Evolutionary conservation across 1,284 basidiomycete species (phyloP), one percentile per base, ranked within the genome.

Genomic region (Ustilago shanxiensis): DNA sequence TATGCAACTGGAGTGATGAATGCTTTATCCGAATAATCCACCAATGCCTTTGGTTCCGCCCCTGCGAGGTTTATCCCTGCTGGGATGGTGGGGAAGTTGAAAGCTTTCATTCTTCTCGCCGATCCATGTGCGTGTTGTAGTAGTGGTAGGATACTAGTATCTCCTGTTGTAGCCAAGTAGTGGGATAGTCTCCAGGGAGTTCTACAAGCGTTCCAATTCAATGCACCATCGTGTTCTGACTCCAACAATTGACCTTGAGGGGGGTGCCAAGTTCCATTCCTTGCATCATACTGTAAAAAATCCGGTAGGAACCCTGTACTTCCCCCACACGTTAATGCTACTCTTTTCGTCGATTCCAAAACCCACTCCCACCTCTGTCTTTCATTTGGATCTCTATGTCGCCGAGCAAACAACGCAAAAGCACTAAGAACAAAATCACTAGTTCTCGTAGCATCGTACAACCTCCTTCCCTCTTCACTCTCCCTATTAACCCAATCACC

Each of bases 161-260:
- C 82, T 20, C 79, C 71, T 0, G 75, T 73, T 0, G 70, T 55
- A 18, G 80, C 79, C n/a, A 83, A 78, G 50, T 83, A 83, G 51
- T 83, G 81, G 0, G 79, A 66, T 8, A 83, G 73, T 1, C 82
- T 68, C 82, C 82, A 83, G 0, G 81, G 79, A 5, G 82, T 83
- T 8, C 82, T 70, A 41, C 82, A 83, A 1, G 82, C 81, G 57
- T 83, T 83, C 82, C 82, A 83, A 60, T 73, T 76, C 51, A 82
- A 67, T 0, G 70, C 59, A 3, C 82, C 82, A 56, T 83, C 82
- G 53, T 80, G 57, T 24, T 81, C 73, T 28, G 68, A 63, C 44
- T 83, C 82, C 14, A 83, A 55, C 28, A 80, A 58, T 37, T 83
- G 75, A 1, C 79, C 79, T 1, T 59, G 52, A 0, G 78, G 64